These are phyloP conservation scores for Septoria linicola DNA, from an alignment of 2,329 filamentous ascomycete species.

Conservation along the genomic window DNA sequence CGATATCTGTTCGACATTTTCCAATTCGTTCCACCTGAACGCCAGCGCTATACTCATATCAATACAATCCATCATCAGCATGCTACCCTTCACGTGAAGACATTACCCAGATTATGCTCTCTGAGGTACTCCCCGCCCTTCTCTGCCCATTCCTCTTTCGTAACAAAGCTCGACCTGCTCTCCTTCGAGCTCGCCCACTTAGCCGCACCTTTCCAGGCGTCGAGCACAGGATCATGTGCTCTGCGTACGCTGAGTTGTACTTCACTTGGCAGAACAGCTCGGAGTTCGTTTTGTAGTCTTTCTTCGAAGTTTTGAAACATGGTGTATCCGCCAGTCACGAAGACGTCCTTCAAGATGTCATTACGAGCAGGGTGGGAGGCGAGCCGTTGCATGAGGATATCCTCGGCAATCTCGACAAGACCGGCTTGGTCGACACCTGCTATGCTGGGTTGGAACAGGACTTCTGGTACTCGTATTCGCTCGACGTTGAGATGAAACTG, in stretches of 20 bases:
- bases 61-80: too few relatives aligned
- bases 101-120: slow-evolving; percentile 50
- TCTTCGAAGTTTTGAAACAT: slow-evolving; percentile 86
- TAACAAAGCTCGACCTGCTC: slow-evolving; percentile 65
- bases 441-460: slow-evolving; percentile 97
- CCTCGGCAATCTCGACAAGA: slow-evolving; percentile 84
- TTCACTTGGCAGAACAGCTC: slow-evolving; percentile 68
- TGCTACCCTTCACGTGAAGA: too few relatives aligned
- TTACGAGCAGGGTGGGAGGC: slow-evolving; percentile 55
- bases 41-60: too few relatives aligned
- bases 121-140: slow-evolving; percentile 94
- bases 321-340: slow-evolving; percentile 91
- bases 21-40: too few relatives aligned
- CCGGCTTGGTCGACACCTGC: slow-evolving; percentile 97
- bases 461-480: slow-evolving; percentile 98
- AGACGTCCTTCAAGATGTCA: slow-evolving; percentile 78
- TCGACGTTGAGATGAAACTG: slow-evolving; percentile 98
- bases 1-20: too few relatives aligned
- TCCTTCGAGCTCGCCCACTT: slow-evolving; percentile 68
- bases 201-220: slow-evolving; percentile 93
- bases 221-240: slow-evolving; percentile 73
- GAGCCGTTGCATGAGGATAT: slow-evolving; percentile 83
- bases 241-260: slow-evolving; percentile 67
- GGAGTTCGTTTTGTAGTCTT: slow-evolving; percentile 69
- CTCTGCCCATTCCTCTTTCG: slow-evolving; percentile 80